Percentiles rank a stretch among this genome's conserved stretches.
Evolutionary conservation across 495 filamentous ascomycete genomes (phyloP).

Genomic region (Penicillium cosmopolitanum): DNA sequence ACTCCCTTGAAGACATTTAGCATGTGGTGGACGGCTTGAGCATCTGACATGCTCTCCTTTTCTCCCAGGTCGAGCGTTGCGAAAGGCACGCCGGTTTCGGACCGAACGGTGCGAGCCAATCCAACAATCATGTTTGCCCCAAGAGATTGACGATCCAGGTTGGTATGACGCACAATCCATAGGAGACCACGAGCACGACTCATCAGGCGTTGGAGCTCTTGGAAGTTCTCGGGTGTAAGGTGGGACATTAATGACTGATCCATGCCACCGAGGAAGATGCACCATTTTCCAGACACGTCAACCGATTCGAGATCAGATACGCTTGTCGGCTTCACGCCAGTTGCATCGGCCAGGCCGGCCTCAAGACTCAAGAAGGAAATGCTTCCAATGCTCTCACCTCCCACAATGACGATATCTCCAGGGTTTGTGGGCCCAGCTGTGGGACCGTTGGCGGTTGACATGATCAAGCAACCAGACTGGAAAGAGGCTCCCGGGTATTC

Average conservation of each 20-base stretch:
- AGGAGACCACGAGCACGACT: conserved; percentile 30
- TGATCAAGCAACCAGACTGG: conserved; percentile 29
- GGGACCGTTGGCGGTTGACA: conserved; percentile 23
- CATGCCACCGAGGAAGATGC: conserved; percentile 37
- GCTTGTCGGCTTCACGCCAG: conserved; percentile 13
- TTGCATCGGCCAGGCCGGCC: conserved; percentile 16
- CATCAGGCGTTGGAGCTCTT: conserved; percentile 29
- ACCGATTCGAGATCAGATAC: conserved; percentile 11
- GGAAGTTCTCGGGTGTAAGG: conserved; percentile 26
- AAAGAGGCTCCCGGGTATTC: conserved; percentile 29
- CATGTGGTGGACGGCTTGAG: conserved; percentile 22
- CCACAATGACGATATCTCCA: conserved; percentile 30
- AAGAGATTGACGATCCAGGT: conserved; percentile 19
- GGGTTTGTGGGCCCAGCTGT: conserved; percentile 16
- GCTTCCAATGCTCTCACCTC: conserved; percentile 17
- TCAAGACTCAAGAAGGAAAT: conserved; percentile 19
- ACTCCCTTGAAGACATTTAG: conserved; percentile 30
- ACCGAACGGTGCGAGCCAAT: conserved; percentile 37
- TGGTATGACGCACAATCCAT: conserved; percentile 31
- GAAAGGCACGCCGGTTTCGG: conserved; percentile 35
- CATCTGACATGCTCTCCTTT: conserved; percentile 17
- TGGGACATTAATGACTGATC: conserved; percentile 27
- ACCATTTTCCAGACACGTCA: conserved; percentile 34
- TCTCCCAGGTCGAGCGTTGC: conserved; percentile 34
- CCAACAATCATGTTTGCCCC: conserved; percentile 35